Evolutionary conservation across 2,329 filamentous ascomycete species (phyloP).

Genomic region (Sporothrix schenckii): DNA sequence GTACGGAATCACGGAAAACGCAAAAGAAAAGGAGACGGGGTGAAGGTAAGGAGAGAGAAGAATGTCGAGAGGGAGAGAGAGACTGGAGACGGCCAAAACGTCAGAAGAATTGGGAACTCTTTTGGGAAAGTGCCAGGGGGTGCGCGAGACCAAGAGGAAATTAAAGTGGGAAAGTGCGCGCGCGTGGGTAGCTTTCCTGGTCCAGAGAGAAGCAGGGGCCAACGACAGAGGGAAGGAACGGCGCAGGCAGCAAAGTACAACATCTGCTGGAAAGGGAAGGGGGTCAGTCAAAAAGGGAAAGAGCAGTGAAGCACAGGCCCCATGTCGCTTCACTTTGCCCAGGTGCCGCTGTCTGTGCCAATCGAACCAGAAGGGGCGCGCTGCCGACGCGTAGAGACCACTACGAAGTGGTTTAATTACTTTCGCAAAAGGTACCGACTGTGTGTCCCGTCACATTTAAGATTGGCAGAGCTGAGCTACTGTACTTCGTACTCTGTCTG

Average conservation of each 20-base stretch:
- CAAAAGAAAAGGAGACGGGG: background rate
- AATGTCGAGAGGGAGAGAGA: conserved; percentile 5
- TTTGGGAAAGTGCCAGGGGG: conserved; percentile 28
- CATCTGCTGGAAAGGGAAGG: background rate
- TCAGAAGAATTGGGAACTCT: conserved; percentile 9
- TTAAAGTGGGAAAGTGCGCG: conserved; percentile 32
- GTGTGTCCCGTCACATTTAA: conserved; percentile 6
- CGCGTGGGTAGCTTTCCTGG: conserved; percentile 23
- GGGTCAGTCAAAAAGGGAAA: conserved; percentile 19
- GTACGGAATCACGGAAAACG: conserved; percentile 2
- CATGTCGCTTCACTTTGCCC: background rate
- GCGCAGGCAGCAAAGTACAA: background rate
- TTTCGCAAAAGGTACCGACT: background rate
- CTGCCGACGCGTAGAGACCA: too few relatives aligned
- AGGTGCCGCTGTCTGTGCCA: background rate
- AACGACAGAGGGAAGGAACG: conserved; percentile 24
- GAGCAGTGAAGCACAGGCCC: conserved; percentile 27
- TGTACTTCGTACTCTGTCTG: background rate
- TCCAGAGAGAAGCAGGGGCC: conserved; percentile 24
- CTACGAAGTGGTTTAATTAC: conserved; percentile 1
- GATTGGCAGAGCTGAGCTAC: background rate
- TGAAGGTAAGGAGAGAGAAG: conserved; percentile 12
- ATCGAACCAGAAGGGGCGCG: too few relatives aligned
- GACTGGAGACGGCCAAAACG: background rate
- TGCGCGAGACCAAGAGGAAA: conserved; percentile 27